Evolutionary conservation across 805 yeast genomes (phyloP).

Genomic region (Sugiyamaella smithiae): DNA sequence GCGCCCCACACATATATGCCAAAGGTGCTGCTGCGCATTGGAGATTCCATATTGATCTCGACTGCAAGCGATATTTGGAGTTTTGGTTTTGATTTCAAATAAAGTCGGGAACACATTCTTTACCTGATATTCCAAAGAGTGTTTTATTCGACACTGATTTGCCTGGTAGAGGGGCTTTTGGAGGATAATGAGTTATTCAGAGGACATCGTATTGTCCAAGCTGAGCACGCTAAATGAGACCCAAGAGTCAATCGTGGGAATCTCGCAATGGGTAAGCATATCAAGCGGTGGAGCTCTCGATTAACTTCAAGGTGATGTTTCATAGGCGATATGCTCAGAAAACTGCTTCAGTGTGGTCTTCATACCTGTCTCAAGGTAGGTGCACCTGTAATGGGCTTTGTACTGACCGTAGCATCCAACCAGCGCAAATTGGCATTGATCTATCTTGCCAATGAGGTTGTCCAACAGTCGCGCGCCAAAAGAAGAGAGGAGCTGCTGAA

Average conservation of each 20-base stretch:
- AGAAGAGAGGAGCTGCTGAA: conserved; percentile 55
- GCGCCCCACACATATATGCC: conserved; percentile 3
- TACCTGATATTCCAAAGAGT: too few relatives aligned
- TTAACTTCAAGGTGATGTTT: conserved; percentile 40
- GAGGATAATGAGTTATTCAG: conserved; percentile 55
- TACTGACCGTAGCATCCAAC: conserved; percentile 29
- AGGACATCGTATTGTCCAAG: conserved; percentile 48
- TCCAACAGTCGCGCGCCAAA: conserved; percentile 71
- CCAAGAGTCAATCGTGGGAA: conserved; percentile 69
- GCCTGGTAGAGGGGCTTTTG: too few relatives aligned
- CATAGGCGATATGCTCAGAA: conserved; percentile 57
- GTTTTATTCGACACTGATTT: too few relatives aligned
- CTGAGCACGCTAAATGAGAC: conserved; percentile 47
- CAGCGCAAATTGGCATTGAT: conserved; percentile 54
- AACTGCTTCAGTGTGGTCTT: conserved; percentile 54
- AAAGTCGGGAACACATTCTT: too few relatives aligned
- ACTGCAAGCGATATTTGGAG: too few relatives aligned
- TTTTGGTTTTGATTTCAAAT: too few relatives aligned
- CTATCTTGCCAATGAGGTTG: conserved; percentile 76
- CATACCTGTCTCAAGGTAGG: conserved; percentile 29
- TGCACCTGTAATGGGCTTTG: background rate
- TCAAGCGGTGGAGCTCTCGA: conserved; percentile 11
- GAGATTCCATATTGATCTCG: too few relatives aligned
- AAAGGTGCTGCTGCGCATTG: too few relatives aligned
- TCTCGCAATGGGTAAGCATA: conserved; percentile 61